Evolutionary conservation across 1,284 basidiomycete genomes (phyloP), one percentile per base, ranked within the genome.

Genomic region (Tremellales sp.): DNA sequence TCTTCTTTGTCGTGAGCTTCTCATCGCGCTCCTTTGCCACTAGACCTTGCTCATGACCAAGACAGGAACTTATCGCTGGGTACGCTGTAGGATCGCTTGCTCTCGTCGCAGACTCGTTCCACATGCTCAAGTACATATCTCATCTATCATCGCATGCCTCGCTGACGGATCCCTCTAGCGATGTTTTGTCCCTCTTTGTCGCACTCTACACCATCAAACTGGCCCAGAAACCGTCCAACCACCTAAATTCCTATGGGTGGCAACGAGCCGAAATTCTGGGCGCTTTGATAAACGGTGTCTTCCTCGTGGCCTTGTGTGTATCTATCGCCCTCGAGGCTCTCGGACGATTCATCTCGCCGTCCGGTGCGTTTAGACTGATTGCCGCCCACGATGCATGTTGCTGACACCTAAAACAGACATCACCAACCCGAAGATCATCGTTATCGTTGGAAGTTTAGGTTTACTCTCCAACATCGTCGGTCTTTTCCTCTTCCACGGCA

Each of bases 261-360:
- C 94, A 98, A 73, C 81, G 95, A 48, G 95, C 95, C n/a, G 95
- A 99, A 68, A 95, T 98, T 52, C 80, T 99, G 7, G 91, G 91
- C 25, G 90, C 91, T 1, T 79, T 98, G 38, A 77, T 97, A 64
- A 99, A 99, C 64, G 94, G 95, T 41, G 93, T 97, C 45, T 97
- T 97, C 76, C 81, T 98, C 3, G 76, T 91, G 40, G 94, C 95
- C 0, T 81, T 98, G 1, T 99, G 94, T 75, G 92, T 97, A 73
- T 90, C 91, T 14, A 97, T 99, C 64, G 86, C 82, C 43, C 77
- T 98, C 65, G 94, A 98, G 71, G 94, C 95, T 5, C 74, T 98
- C 38, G 83, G 89, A 56, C 81, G 95, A 28, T 88, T 97, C 74
- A 85, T 97, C 73, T 81, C 79, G 54, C 82, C 81, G 2, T 85